Evolutionary conservation across 352 stramenopile genomes (phyloP).

Genomic region (Phytophthora hibernalis): DNA sequence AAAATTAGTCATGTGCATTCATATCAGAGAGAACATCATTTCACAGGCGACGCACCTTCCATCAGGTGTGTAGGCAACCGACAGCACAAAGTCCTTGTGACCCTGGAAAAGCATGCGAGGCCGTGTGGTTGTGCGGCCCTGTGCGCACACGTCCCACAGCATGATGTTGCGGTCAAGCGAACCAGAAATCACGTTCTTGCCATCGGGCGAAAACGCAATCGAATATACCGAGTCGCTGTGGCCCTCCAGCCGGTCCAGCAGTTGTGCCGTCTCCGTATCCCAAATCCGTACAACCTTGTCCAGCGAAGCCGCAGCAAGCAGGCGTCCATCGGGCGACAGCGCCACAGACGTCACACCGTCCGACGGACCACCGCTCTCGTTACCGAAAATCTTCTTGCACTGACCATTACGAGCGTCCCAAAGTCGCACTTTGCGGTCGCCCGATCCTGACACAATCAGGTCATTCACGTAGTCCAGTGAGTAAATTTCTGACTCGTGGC

Average conservation of each 20-base stretch:
- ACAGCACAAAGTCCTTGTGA: constrained; percentile 90
- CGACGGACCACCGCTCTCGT: constrained; percentile 77
- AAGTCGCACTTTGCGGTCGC: constrained; percentile 83
- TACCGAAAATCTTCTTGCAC: constrained; percentile 89
- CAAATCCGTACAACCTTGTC: constrained; percentile 90
- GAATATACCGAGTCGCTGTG: constrained; percentile 91
- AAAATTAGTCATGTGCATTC: constrained; percentile 11
- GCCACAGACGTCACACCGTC: constrained; percentile 87
- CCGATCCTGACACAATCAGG: constrained; percentile 87
- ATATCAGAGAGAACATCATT: constrained; percentile 1
- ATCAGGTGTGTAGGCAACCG: constrained; percentile 87
- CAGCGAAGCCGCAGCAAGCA: constrained; percentile 79
- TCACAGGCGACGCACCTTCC: constrained; percentile 60
- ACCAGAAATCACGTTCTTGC: constrained; percentile 89
- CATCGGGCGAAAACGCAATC: constrained; percentile 87
- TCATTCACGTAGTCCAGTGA: constrained; percentile 89
- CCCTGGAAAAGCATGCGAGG: constrained; percentile 90
- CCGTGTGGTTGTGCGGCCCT: constrained; percentile 79
- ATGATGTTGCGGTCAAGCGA: constrained; percentile 89
- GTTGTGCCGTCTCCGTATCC: constrained; percentile 83
- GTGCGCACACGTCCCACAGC: constrained; percentile 85
- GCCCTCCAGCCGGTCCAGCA: constrained; percentile 83
- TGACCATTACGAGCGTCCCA: constrained; percentile 85
- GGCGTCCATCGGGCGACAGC: constrained; percentile 76
- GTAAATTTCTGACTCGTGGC: constrained; percentile 90